Evolutionary conservation across 345 rosid species (phyloP).

Genomic region (Rhodamnia rubescens): DNA sequence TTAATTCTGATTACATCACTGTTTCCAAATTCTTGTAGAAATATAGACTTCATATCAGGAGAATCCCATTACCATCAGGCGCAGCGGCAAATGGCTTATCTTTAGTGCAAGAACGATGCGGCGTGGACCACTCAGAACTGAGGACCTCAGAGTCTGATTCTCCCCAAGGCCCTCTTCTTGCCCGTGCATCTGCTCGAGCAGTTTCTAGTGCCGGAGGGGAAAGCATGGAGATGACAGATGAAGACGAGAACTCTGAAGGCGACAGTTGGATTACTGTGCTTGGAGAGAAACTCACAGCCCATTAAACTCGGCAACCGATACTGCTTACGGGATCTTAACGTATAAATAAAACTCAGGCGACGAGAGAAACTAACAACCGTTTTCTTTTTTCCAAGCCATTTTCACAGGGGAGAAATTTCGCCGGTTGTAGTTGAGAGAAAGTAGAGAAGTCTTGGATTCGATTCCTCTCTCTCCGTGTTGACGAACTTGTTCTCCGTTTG

Average conservation of each 20-base stretch:
- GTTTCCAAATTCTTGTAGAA: conserved; percentile 35
- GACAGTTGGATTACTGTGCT: conserved; percentile 30
- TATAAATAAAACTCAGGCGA: not conserved
- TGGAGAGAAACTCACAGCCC: not conserved
- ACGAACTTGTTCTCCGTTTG: not conserved
- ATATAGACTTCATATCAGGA: conserved; percentile 65
- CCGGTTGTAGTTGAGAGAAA: not conserved
- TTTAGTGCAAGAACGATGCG: not conserved
- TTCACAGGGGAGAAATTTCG: not conserved
- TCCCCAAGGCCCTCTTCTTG: conserved; percentile 41
- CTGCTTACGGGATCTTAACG: not conserved
- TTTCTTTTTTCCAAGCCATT: not conserved
- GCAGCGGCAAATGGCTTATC: not conserved
- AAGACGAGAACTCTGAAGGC: conserved; percentile 41
- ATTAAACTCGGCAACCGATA: not conserved
- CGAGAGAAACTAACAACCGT: not conserved
- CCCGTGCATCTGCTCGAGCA: not conserved
- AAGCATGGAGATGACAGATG: conserved; percentile 41
- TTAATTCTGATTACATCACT: not conserved
- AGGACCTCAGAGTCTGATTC: conserved; percentile 28
- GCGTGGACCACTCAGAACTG: not conserved
- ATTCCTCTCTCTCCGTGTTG: not conserved
- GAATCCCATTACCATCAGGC: conserved; percentile 15
- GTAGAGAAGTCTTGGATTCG: not conserved
- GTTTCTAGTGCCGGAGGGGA: conserved; percentile 27